Base-by-base conservation (phyloP, 495 filamentous ascomycete species). In the Talaromyces ruber region DNA sequence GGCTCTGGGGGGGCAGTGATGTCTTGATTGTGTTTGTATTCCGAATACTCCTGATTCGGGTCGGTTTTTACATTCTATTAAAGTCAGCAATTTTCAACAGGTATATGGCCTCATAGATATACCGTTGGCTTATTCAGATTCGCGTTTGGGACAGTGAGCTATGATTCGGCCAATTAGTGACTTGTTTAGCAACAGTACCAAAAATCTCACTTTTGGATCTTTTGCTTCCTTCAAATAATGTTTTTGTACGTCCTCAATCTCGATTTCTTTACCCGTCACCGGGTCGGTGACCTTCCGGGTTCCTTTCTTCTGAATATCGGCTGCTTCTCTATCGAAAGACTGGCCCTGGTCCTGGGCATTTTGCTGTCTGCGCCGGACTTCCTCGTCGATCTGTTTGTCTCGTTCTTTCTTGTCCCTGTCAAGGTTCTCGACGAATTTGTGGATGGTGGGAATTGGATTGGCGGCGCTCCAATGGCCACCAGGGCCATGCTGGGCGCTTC, bases 1-100 rank as follows among this genome's bases (percentile, higher is more conserved):
- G 93, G 93, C 65, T 95, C 93, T 1, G 92, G 93, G 6, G 93
- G 93, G 2, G 93, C 89, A 3, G 93, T 97, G 60, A 94, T 76
- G 69, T 98, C 93, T 71, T 97, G 93, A 6, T 84, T 89, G 59
- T 87, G 66, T 63, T 86, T 87, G 73, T 98, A 98, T 64, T 93
- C 87, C 34, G 84, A 78, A 11, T 85, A 81, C 0, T 86, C 73
- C 65, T 89, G 86, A 22, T 76, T 76, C 1, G 85, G 56, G 8
- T 86, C 78, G 0, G 88, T 89, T 67, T 87, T 83, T 25, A 89
- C 79, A 3, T 82, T 69, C 70, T 81, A 55, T 54, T 3, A 54
- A 28, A 28, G 51, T 54, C 26, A 54, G 51, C 26, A 18, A 24
- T 26, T 11, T 39, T 39, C 34, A 39, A 16, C 34, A 39, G n/a